phyloP scores from a whole-genome alignment of 108 stramenopile genomes.

The Pseudonitzschia delicatissima region DNA sequence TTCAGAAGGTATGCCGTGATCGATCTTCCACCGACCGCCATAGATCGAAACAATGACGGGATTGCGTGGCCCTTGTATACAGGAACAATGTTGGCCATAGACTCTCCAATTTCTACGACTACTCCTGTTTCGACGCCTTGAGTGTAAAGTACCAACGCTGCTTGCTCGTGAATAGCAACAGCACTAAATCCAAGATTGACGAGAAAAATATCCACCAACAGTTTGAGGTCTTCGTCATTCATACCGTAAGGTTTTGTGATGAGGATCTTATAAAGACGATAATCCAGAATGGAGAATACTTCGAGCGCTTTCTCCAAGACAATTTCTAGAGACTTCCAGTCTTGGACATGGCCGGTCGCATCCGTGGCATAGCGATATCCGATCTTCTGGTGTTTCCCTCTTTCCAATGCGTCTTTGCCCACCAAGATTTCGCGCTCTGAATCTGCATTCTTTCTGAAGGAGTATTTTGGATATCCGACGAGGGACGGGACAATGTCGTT shows the following conservation, averaged over 20 bases:
- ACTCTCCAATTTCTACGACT: conserved; percentile 29
- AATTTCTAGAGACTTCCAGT: conserved; percentile 17
- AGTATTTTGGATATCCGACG: conserved; percentile 1
- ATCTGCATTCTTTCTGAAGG: neutral
- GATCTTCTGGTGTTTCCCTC: neutral
- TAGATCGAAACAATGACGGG: conserved; percentile 4
- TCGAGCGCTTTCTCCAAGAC: conserved; percentile 7
- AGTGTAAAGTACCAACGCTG: conserved; percentile 21
- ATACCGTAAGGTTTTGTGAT: conserved; percentile 19
- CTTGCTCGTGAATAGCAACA: conserved; percentile 23
- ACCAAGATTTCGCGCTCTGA: conserved; percentile 9
- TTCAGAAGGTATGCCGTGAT: conserved; percentile 18
- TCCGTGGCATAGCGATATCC: conserved; percentile 16
- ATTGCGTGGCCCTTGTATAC: conserved; percentile 38
- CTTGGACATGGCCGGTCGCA: conserved; percentile 14
- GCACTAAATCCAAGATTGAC: conserved; percentile 12
- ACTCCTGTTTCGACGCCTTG: conserved; percentile 28
- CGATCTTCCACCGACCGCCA: conserved; percentile 21
- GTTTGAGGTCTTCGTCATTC: conserved; percentile 15
- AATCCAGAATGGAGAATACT: neutral
- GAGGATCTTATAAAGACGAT: conserved; percentile 12
- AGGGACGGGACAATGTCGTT: conserved; percentile 12
- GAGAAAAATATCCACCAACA: conserved; percentile 12
- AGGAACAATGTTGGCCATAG: conserved; percentile 34
- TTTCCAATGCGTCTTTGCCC: conserved; percentile 4